Evolutionary conservation across 208 protist species (phyloP).

Genomic region (Leishmania tropica): DNA sequence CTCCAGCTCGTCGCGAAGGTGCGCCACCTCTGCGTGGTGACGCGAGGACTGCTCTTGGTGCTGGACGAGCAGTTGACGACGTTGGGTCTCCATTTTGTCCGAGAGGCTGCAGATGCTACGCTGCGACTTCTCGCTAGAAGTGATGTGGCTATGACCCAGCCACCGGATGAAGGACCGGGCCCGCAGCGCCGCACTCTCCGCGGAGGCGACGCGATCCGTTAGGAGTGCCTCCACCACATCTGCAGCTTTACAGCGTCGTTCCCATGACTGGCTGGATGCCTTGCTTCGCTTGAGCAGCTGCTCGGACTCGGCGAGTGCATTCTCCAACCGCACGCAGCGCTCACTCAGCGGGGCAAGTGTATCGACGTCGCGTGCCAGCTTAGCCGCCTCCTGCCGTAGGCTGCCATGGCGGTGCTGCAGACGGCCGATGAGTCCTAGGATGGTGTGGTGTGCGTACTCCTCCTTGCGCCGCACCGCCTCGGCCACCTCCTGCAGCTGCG

Average conservation of each 20-base stretch:
- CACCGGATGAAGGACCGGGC: constrained; percentile 27
- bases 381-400: constrained; percentile 16
- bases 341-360: constrained; percentile 41
- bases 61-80: constrained; percentile 2
- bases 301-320: constrained; percentile 14
- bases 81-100: constrained; percentile 18
- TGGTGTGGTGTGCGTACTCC: constrained; percentile 2
- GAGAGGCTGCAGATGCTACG: constrained; percentile 2
- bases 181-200: constrained; percentile 9
- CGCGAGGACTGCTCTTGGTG: constrained; percentile 10
- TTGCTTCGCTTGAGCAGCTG: constrained; percentile 20
- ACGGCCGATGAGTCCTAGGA: constrained; percentile 16
- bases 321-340: constrained; percentile 31
- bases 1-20: constrained; percentile 13
- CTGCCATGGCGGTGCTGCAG: constrained; percentile 23
- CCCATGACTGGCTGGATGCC: constrained; percentile 1
- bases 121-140: background rate
- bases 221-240: constrained; percentile 10
- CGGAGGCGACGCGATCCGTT: constrained; percentile 15
- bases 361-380: constrained; percentile 21
- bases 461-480: constrained; percentile 18
- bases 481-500: constrained; percentile 1
- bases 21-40: constrained; percentile 13
- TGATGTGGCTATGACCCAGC: constrained; percentile 3
- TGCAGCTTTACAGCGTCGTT: background rate